Base-by-base conservation (phyloP, 108 stramenopile species). In the Pseudonitzschia pungens region DNA sequence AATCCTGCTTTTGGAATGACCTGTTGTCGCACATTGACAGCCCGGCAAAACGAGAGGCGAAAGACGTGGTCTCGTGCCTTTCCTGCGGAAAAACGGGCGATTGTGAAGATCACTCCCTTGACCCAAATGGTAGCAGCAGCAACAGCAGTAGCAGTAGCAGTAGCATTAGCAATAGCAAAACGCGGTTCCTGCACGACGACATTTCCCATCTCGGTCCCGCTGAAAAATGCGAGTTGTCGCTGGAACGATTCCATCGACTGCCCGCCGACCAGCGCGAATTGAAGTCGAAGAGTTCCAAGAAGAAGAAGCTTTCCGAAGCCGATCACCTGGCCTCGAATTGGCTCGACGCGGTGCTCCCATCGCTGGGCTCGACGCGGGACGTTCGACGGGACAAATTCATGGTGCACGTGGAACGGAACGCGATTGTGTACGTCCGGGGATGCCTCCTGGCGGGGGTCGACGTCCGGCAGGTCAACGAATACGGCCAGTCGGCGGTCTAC, bases 361-460 rank as follows among this genome's bases (percentile, higher is more conserved):
- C 78, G 11, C 65, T 92, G 14, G 82, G 86, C 18, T 68, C 64
- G 54, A 87, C 86, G n/a, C 77, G 82, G 69, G 79, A 83, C 41
- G 88, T 94, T 9, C 86, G 93, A 24, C 55, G 68, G 15, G 93
- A 94, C 73, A 84, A 89, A 55, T 94, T 92, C 59, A 84, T 90
- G 64, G 66, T 59, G 22, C 77, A 79, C 68, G 88, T 87, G 8
- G 69, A 83, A 14, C 71, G 79, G 27, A 75, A 74, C 14, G 74
- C 87, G 15, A 66, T 81, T 42, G 86, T 80, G 50, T 69, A 78
- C 48, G 83, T 90, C 0, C 69, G 69, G 22, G 85, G 77, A 5
- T 92, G 87, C 57, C 67, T 94, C 15, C 69, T 75, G 14, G 78
- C 83, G 26, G 93, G 91, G 0, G 80, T 94, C 21, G 82, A 94